Evolutionary conservation across 2,329 filamentous ascomycete genomes (phyloP), one percentile per base, ranked within the genome.

Genomic region (Fusarium illudens): DNA sequence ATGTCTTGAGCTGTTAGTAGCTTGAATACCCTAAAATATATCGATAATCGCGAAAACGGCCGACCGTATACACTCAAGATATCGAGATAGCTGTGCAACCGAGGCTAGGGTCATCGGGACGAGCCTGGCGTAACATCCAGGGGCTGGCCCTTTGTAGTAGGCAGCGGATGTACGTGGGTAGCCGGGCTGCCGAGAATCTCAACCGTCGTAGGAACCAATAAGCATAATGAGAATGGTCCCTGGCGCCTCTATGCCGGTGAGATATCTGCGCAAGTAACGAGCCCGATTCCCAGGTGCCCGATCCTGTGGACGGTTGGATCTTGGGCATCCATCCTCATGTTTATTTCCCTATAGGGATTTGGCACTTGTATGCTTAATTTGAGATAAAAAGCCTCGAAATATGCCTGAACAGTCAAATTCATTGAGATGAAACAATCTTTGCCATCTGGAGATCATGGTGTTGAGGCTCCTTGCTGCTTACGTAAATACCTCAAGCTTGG

Each of bases 401-500:
- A 46, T 27, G 22, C 22, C 22, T 17, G 15, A 46, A 46, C 17
- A 27, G 39, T 12, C 10, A 11, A 46, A 27, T 27, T 46, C 39
- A 46, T 46, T 6, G 17, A n/a, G n/a, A 17, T 6, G 15, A 46
- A 46, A 46, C 39, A 46, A 27, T 17, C n/a, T 4, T 13, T 42
- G 20, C 20, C 22, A 27, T 9, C 10, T 27, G 9, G 9, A 17
- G 22, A 22, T 44, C 9, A 27, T 44, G 22, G 20, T 17, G 22
- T 44, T 44, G 22, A 46, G 39, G 39, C n/a, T n/a, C n/a, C n/a
- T 17, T 25, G 4, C 25, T 27, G 42, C 20, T 58, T 52, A 42
- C 30, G 32, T 57, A 57, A 57, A n/a, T 8, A 19, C 36, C 15
- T 27, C 44, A 19, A 66, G 65, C 65, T 63, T 56, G 54, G 65